Base-by-base conservation (phyloP, 1,284 basidiomycete species). In the Ceratobasidium papillatum region DNA sequence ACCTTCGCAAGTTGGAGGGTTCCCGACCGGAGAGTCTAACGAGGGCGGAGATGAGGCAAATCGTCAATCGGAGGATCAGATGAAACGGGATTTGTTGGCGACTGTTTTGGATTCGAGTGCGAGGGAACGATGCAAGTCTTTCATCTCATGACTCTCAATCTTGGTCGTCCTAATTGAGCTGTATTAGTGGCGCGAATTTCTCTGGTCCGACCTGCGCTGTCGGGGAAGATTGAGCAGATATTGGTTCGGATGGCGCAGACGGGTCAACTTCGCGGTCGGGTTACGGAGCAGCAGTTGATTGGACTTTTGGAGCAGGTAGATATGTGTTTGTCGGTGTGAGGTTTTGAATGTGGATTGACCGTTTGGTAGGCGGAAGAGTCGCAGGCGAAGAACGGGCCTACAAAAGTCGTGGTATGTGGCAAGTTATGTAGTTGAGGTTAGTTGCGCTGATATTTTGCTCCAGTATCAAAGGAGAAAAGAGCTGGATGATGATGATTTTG, bases 281-380 rank as follows among this genome's bases (percentile, higher is more conserved):
- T 99, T 54, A 91, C 89, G 32, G 97, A 99, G 81, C 87, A 89
- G 59, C 95, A 97, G 80, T 86, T 99, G 75, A 97, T 99, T 80
- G 92, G 91, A 45, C 84, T 99, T 22, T 86, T 99, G 72, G 94
- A 99, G 81, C 96, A 99, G 88, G 96, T 96, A n/a, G n/a, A n/a
- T n/a, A n/a, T n/a, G 77, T 78, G 80, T 77, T 36, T 22, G 52
- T 45, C 71, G 51, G 5, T 49, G 9, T 19, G 41, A 61, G n/a
- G 59, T n/a, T 38, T 9, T 14, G 14, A 7, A 11, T n/a, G 8
- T n/a, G n/a, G 27, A 41, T 38, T 64, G 3, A 25, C n/a, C 36
- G 30, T 52, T 75, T 30, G 56, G 32, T 78, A 93, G 91, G 88
- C 91, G 82, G 92, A 92, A 77, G 87, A 88, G 51, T 88, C 86